Base-by-base conservation (phyloP, 2,329 filamentous ascomycete genomes). In the Aureobasidium sp. region DNA sequence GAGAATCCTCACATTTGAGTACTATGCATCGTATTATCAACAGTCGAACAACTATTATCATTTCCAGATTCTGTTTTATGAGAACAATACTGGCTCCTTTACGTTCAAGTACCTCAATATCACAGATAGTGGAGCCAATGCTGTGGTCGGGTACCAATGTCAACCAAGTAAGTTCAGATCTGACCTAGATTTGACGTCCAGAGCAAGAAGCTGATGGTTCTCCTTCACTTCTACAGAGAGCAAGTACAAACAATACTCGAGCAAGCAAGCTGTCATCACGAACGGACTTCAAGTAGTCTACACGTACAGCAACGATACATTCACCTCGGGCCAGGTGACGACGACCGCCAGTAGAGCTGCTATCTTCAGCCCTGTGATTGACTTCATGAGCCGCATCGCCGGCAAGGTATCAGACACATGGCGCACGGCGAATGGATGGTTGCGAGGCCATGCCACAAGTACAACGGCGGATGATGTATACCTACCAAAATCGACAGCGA, bases 41-140 rank as follows among this genome's bases (percentile, higher is more conserved):
- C 37, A 41, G 47, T 17, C 27, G 10, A 51, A 6, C 37, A 23
- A 64, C 20, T 68, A 67, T 48, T 68, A 67, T 26, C 67, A 69
- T 42, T 68, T 67, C 62, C 52, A 65, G 57, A 9, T 34, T n/a
- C 15, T 46, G 32, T 60, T 60, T 10, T 51, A 50, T n/a, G 46
- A 60, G 1, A 55, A 53, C 10, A 51, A 44, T 13, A 53, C 65
- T 0, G 61, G 56, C 13, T 36, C 41, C 1, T 59, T 63, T n/a
- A 62, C 52, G 5, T 63, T 63, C 32, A 48, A 63, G 13, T 68
- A 68, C 17, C 41, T 56, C 39, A 63, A 66, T 26, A 42, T 66
- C 3, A 62, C 44, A 10, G 64, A 65, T 17, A 41, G 26, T 10
- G 65, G 65, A 1, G 46, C 15, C 1, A 53, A 27, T n/a, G 64